Percentiles rank a stretch among this genome's conserved stretches.
Evolutionary conservation across 768 basidiomycete species (phyloP).

Genomic region (Lactarius sanguifluus): DNA sequence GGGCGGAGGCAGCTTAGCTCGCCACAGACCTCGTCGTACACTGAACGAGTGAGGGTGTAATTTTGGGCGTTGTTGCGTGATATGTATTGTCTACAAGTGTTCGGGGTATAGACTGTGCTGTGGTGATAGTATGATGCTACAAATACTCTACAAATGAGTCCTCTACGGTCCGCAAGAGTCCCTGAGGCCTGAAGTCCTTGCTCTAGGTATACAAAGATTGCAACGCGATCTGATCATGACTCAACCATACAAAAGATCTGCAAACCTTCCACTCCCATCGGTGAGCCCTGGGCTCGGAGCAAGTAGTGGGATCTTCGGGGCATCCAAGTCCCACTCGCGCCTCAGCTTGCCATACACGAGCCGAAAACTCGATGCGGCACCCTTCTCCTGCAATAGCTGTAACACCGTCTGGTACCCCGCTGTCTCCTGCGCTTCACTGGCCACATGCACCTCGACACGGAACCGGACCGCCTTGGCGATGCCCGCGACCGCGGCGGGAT

Average conservation of each 20-base stretch:
- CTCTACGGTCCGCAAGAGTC: neutral
- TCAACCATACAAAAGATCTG: slow-evolving; percentile 39
- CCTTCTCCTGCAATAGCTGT: slow-evolving; percentile 79
- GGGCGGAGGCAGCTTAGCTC: slow-evolving; percentile 30
- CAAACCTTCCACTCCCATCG: slow-evolving; percentile 35
- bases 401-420: slow-evolving; percentile 59
- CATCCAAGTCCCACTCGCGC: slow-evolving; percentile 69
- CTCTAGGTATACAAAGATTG: slow-evolving; percentile 13
- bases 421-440: slow-evolving; percentile 41
- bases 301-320: slow-evolving; percentile 31
- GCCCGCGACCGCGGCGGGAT: slow-evolving; percentile 51
- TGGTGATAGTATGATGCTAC: slow-evolving; percentile 24
- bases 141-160: slow-evolving; percentile 31
- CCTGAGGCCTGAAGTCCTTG: slow-evolving; percentile 8
- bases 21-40: neutral
- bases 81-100: slow-evolving; percentile 12
- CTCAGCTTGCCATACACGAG: slow-evolving; percentile 64
- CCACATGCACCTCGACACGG: slow-evolving; percentile 68
- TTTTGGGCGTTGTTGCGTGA: neutral
- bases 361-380: slow-evolving; percentile 80
- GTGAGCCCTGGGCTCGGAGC: slow-evolving; percentile 36
- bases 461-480: slow-evolving; percentile 74
- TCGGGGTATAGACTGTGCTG: slow-evolving; percentile 20
- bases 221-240: neutral
- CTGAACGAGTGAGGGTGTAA: neutral